Percentiles rank a stretch among this genome's conserved stretches.
These are phyloP conservation scores for Dimargaris verticillata DNA, from an alignment of 192 early-diverging fungal species.

Conservation along the genomic window DNA sequence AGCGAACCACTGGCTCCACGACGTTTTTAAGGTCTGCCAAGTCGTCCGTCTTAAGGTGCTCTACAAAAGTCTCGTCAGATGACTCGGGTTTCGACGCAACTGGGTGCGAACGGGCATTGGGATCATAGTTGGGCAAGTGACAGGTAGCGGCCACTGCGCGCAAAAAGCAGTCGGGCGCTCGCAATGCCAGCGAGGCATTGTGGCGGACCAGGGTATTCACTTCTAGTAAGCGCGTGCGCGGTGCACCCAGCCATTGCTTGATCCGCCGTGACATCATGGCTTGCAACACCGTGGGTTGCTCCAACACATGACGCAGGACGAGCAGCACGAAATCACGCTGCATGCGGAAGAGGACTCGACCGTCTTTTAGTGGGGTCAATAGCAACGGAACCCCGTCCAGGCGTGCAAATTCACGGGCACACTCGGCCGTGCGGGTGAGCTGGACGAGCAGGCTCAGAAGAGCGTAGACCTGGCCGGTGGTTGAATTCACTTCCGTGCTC, in stretches of 20 bases:
- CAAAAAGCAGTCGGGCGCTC: conserved; percentile 51
- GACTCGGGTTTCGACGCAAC: conserved; percentile 21
- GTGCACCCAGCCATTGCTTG: conserved; percentile 38
- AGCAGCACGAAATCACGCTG: conserved; percentile 54
- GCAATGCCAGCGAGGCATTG: conserved; percentile 42
- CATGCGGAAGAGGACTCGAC: conserved; percentile 41
- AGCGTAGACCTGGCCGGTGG: conserved; percentile 29
- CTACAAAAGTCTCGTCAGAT: neutral
- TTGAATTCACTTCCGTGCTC: neutral
- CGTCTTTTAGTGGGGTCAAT: conserved; percentile 27
- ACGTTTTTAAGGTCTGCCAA: neutral
- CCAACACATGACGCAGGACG: conserved; percentile 65
- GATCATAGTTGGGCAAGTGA: conserved; percentile 46
- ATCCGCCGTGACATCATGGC: conserved; percentile 54
- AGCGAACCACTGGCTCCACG: neutral
- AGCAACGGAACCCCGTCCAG: conserved; percentile 39
- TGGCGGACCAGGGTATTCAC: conserved; percentile 41
- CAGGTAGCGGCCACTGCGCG: conserved; percentile 42
- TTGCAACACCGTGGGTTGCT: conserved; percentile 36
- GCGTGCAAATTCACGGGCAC: conserved; percentile 41
- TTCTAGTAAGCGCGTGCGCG: conserved; percentile 38
- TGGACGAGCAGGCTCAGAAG: conserved; percentile 49
- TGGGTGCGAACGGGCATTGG: conserved; percentile 37
- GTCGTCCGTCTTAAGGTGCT: neutral
- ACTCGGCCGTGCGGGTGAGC: conserved; percentile 40